Conservation (phyloP, 768 basidiomycete species). For the Hypholoma fasciculare region DNA sequence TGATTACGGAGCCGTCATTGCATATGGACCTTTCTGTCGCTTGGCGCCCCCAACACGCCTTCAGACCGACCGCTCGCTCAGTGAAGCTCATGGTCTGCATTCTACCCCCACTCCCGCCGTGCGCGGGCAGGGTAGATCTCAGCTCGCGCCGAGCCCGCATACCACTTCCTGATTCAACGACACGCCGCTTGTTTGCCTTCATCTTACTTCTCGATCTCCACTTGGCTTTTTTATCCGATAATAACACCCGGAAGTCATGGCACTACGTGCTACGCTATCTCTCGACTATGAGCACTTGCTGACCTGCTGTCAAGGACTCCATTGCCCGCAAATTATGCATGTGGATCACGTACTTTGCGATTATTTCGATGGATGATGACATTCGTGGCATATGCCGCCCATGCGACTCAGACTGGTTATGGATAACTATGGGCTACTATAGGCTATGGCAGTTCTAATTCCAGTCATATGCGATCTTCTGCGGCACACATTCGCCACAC, state of each 20-base stretch:
- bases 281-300: too few relatives aligned
- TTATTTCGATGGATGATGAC: background rate
- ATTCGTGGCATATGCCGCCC: background rate
- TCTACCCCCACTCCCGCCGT: background rate
- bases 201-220: conserved; percentile 3
- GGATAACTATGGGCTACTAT: background rate
- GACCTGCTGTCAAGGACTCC: background rate
- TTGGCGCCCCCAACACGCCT: too few relatives aligned
- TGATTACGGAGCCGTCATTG: too few relatives aligned
- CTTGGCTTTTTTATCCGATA: conserved; percentile 14
- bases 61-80: too few relatives aligned
- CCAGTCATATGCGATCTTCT: too few relatives aligned
- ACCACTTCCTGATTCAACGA: background rate
- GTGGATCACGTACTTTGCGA: background rate
- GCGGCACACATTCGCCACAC: too few relatives aligned
- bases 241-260: conserved; percentile 2
- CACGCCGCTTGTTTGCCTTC: background rate
- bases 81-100: background rate
- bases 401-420: background rate
- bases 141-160: background rate
- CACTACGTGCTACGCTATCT: too few relatives aligned
- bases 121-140: background rate
- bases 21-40: too few relatives aligned
- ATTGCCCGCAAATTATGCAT: background rate
- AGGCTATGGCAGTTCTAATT: background rate